Base-by-base conservation (phyloP, 176 grass and related monocot species). In the Leersia perrieri region DNA sequence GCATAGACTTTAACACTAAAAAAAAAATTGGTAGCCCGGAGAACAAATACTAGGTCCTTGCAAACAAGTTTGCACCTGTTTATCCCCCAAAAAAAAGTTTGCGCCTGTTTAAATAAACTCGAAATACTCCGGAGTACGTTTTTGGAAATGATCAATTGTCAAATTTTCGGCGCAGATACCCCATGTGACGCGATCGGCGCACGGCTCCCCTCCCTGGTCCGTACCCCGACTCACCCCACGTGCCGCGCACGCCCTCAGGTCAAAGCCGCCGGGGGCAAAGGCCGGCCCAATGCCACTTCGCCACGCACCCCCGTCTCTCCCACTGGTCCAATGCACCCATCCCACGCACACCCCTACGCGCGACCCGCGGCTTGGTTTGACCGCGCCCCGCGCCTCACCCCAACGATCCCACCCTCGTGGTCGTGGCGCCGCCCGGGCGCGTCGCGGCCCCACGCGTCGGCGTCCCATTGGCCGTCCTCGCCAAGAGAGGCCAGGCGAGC, bases 341-440 rank as follows among this genome's bases (percentile, higher is more conserved):
- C 65, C 47, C 44, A 69, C 31, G 65, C 68, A 23, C 33, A 22
- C n/a, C 16, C 68, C 29, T 4, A 28, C 29, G 29, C 57, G 20
- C 55, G 38, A 33, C 58, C 58, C 55, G 13, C 70, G 80, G 29
- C 40, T 58, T 20, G 40, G 29, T 83, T 83, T 83, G 81, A 83
- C 70, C 80, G 80, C 11, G 39, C 27, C 75, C 27, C 14, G n/a
- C 5, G 4, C 23, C 16, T n/a, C n/a, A n/a, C n/a, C 39, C 1
- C 38, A 9, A 7, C 2, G 10, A 41, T 0, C 11, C 41, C 42
- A 0, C 42, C 30, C n/a, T n/a, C n/a, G n/a, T n/a, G n/a, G n/a
- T 14, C 45, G 60, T 65, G 27, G 38, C 60, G 58, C 29, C 49
- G 49, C 44, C 44, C 25, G 49, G 5, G 18, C 47, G 49, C 33